Conservation (phyloP, 192 early-diverging fungal species). For the Rhizoclosmatium globosum region DNA sequence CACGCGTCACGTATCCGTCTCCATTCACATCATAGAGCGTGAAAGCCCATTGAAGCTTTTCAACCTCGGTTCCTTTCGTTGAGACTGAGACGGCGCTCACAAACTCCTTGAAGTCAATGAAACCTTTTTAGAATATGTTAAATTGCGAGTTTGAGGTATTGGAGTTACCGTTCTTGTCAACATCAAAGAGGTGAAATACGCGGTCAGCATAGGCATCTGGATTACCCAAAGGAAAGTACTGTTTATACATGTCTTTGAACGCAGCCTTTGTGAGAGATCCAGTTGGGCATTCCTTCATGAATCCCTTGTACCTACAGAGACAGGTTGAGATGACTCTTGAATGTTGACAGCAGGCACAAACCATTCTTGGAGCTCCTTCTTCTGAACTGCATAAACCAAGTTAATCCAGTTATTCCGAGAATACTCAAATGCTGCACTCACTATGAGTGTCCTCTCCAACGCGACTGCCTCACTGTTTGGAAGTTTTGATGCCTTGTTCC, state of each 20-base stretch:
- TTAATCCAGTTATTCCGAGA: no score
- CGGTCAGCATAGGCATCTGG: conserved; percentile 87
- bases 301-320: conserved; percentile 84
- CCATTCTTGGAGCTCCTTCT: conserved; percentile 96
- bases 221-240: conserved; percentile 98
- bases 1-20: conserved; percentile 84
- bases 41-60: conserved; percentile 87
- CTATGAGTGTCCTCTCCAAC: no score
- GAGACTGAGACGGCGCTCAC: conserved; percentile 86
- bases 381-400: conserved; percentile 67
- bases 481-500: no score
- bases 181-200: conserved; percentile 92
- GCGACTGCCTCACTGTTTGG: no score
- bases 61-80: conserved; percentile 81
- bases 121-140: conserved; percentile 50
- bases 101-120: conserved; percentile 93
- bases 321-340: conserved; percentile 5
- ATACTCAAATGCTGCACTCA: no score
- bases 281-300: conserved; percentile 90
- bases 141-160: neutral
- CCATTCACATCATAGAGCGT: conserved; percentile 92
- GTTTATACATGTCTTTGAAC: conserved; percentile 94
- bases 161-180: conserved; percentile 72
- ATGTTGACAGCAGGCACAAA: conserved; percentile 36
- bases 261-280: conserved; percentile 85